Percentiles rank a stretch among this genome's conserved stretches.
Evolutionary conservation across 345 rosid species (phyloP).

Genomic region (Eucalyptus caleyi): DNA sequence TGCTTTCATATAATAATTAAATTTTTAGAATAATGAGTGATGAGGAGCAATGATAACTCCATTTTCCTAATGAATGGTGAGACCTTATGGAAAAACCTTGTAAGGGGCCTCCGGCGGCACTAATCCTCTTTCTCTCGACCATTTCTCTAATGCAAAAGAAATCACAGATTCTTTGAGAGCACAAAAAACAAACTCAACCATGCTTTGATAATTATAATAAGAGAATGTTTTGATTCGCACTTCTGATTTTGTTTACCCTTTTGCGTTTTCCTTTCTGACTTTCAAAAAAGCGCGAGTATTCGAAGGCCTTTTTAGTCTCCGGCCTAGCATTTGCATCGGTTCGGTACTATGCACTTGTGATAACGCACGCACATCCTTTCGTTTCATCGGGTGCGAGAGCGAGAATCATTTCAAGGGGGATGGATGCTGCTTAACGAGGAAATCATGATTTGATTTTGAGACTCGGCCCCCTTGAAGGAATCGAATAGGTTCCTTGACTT

Average conservation of each 20-base stretch:
- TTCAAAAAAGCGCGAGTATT: not conserved
- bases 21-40: too few species aligned
- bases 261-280: not conserved
- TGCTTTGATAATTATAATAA: not conserved
- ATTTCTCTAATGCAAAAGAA: not conserved
- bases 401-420: not conserved
- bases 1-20: fast-evolving
- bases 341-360: not conserved
- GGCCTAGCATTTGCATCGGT: not conserved
- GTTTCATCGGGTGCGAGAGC: not conserved
- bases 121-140: too few species aligned
- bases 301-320: not conserved
- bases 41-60: not conserved
- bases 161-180: not conserved
- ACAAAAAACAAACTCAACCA: not conserved
- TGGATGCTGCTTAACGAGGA: not conserved
- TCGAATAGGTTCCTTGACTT: not conserved
- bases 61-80: too few species aligned
- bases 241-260: not conserved
- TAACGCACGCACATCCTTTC: not conserved
- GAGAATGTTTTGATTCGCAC: not conserved
- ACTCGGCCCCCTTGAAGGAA: not conserved
- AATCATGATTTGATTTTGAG: not conserved
- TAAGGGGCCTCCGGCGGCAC: too few species aligned
- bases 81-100: too few species aligned